Evolutionary conservation across 257 asterid genomes (phyloP).

Genomic region (Linderniella brevidens): DNA sequence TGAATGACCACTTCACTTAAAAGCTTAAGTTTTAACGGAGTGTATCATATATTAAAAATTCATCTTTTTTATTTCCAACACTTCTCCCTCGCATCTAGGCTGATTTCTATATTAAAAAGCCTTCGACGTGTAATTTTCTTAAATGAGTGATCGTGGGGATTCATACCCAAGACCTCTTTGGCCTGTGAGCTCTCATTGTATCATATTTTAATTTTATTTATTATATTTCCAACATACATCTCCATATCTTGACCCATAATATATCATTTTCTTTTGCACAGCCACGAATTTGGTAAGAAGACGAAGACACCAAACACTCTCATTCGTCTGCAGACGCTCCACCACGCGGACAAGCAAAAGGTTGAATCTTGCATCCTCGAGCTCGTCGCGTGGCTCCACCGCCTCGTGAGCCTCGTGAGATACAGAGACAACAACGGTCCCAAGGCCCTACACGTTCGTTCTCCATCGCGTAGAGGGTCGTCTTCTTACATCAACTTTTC

Average conservation of each 20-base stretch:
- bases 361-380: constrained; percentile 66
- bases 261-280: constrained; percentile 15
- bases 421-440: constrained; percentile 46
- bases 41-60: too few relatives aligned
- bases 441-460: constrained; percentile 31
- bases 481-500: constrained; percentile 6
- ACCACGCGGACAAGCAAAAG: constrained; percentile 66
- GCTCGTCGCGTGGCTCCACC: constrained; percentile 72
- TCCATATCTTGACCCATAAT: background rate
- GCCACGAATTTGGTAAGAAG: constrained; percentile 71
- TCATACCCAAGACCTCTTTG: too few relatives aligned
- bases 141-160: too few relatives aligned
- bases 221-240: too few relatives aligned
- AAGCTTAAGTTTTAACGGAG: too few relatives aligned
- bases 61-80: too few relatives aligned
- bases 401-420: constrained; percentile 49
- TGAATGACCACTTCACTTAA: background rate
- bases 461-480: constrained; percentile 40
- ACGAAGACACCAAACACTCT: constrained; percentile 22
- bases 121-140: too few relatives aligned
- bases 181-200: background rate
- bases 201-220: background rate
- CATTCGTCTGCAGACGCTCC: constrained; percentile 76
- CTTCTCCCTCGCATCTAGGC: too few relatives aligned
- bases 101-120: too few relatives aligned